Conservation (phyloP, 2,329 filamentous ascomycete genomes). For the Allantophomopsis lycopodina region DNA sequence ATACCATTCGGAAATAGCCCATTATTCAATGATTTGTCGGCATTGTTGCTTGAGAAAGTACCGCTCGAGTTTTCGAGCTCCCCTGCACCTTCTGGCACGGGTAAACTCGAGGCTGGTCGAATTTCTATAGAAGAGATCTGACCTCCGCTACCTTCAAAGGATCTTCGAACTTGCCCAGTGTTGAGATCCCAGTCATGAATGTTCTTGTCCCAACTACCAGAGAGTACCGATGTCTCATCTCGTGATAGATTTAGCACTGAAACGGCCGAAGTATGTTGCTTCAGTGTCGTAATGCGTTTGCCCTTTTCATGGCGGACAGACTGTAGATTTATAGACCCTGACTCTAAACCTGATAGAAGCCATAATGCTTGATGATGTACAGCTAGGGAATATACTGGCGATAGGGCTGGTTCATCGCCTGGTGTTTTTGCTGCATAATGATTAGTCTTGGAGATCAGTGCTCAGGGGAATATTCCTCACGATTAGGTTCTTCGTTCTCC, state of each 20-base stretch:
- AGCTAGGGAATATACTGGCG: conserved; percentile 87
- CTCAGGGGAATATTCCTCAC: not conserved
- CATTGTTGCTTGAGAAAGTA: conserved; percentile 68
- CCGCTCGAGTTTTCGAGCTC: conserved; percentile 44
- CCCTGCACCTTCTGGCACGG: conserved; percentile 59
- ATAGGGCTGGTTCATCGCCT: conserved; percentile 49
- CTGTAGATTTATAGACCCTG: conserved; percentile 84
- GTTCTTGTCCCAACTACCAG: conserved; percentile 92
- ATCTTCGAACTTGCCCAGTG: conserved; percentile 61
- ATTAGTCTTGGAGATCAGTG: not conserved
- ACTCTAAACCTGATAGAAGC: conserved; percentile 82
- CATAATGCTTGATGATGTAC: conserved; percentile 83
- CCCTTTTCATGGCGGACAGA: conserved; percentile 91
- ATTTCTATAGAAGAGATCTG: conserved; percentile 86
- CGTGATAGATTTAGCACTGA: conserved; percentile 71
- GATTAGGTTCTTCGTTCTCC: conserved; percentile 79
- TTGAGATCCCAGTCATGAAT: conserved; percentile 94
- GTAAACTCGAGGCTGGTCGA: conserved; percentile 60
- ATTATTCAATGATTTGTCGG: conserved; percentile 39
- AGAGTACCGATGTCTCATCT: conserved; percentile 78
- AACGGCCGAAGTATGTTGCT: conserved; percentile 80
- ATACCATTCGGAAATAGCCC: conserved; percentile 28
- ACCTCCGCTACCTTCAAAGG: conserved; percentile 62
- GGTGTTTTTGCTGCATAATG: conserved; percentile 6
- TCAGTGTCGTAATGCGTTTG: conserved; percentile 69